Conservation (phyloP, 179 eudicot species). For the Beta corolliflora region DNA sequence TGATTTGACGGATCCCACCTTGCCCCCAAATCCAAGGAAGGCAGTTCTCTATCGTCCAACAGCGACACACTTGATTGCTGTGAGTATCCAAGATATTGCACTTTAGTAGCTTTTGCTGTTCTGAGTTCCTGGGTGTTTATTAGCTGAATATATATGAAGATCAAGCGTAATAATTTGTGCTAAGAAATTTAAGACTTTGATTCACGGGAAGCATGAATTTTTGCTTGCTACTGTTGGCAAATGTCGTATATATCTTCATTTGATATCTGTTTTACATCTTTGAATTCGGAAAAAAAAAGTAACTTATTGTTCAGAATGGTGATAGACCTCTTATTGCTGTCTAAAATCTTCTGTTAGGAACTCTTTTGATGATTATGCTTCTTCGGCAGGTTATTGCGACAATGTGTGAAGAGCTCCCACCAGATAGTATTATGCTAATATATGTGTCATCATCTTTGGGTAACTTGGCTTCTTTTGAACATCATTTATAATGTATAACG, state of each 20-base stretch:
- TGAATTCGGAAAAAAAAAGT: not conserved
- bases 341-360: not conserved
- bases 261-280: too few species aligned
- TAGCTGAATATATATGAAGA: not conserved
- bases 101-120: not conserved
- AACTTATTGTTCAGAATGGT: not conserved
- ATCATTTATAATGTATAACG: not conserved
- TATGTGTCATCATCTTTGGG: constrained; percentile 89
- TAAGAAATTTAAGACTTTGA: not conserved
- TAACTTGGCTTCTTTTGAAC: constrained; percentile 29
- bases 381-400: constrained; percentile 70
- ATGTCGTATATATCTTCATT: too few species aligned
- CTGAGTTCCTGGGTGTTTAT: not conserved
- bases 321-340: not conserved
- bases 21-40: constrained; percentile 94
- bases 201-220: too few species aligned
- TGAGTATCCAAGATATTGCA: constrained; percentile 44
- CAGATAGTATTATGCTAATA: constrained; percentile 73
- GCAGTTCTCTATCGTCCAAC: constrained; percentile 83
- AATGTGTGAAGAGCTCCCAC: constrained; percentile 85
- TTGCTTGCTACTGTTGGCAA: too few species aligned
- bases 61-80: constrained; percentile 75
- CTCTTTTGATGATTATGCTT: constrained; percentile 16
- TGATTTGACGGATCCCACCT: constrained; percentile 81
- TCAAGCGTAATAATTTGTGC: not conserved